phyloP scores from a whole-genome alignment of 2,329 filamentous ascomycete genomes.

The Sodiomyces alkalinus region DNA sequence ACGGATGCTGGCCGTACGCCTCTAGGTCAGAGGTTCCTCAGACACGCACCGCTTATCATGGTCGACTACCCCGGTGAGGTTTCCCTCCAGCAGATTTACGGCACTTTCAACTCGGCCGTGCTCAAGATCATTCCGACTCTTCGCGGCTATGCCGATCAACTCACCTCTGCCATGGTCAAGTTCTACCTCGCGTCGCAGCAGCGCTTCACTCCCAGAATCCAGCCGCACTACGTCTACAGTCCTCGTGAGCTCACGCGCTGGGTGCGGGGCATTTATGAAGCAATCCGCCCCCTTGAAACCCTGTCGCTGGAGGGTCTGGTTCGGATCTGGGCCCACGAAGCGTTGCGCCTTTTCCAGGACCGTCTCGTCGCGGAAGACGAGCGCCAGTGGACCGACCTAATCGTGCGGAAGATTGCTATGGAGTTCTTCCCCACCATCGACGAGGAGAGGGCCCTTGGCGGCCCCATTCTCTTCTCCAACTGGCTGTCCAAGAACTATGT shows the following conservation, averaged over 20 bases:
- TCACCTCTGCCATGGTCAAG: constrained; percentile 95
- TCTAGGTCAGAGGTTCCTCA: constrained; percentile 81
- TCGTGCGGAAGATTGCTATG: constrained; percentile 70
- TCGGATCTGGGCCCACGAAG: constrained; percentile 96
- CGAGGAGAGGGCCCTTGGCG: constrained; percentile 72
- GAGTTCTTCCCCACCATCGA: constrained; percentile 95
- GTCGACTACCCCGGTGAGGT: constrained; percentile 96
- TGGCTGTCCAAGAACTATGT: constrained; percentile 99
- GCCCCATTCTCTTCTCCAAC: constrained; percentile 95
- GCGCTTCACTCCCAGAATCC: constrained; percentile 88
- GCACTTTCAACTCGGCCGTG: constrained; percentile 90
- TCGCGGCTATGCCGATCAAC: constrained; percentile 84
- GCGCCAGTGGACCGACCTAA: constrained; percentile 84
- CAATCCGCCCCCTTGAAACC: constrained; percentile 79
- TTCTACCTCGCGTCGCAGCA: constrained; percentile 92
- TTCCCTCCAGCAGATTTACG: constrained; percentile 93
- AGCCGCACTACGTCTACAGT: constrained; percentile 98
- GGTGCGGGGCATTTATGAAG: constrained; percentile 95
- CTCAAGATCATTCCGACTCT: constrained; percentile 92
- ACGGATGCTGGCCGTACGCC: constrained; percentile 94
- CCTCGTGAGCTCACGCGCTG: constrained; percentile 95
- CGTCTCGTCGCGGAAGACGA: constrained; percentile 90
- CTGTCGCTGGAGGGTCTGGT: constrained; percentile 83
- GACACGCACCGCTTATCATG: constrained; percentile 98
- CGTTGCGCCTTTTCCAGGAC: constrained; percentile 90